Conservation (phyloP, 2,329 filamentous ascomycete species). For the Phyllosticta capitalensis region DNA sequence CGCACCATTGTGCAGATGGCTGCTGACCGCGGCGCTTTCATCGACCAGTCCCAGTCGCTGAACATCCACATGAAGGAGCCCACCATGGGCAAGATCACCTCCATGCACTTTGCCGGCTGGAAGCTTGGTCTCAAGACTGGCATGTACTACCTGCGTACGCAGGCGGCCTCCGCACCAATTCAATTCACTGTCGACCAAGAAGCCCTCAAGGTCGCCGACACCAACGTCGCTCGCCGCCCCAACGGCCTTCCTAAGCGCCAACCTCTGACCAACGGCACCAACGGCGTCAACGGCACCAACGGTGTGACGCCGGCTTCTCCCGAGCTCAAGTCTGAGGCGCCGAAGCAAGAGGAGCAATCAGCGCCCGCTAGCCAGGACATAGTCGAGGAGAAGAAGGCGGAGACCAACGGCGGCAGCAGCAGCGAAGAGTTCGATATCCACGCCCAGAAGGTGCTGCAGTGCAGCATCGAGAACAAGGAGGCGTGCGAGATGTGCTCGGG, state of each 20-base stretch:
- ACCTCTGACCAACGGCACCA: conserved; percentile 42
- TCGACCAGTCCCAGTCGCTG: conserved; percentile 96
- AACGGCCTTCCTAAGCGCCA: conserved; percentile 51
- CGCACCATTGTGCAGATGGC: conserved; percentile 95
- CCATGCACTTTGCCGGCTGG: conserved; percentile 99
- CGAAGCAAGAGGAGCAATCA: conserved; percentile 56
- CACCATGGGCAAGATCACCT: conserved; percentile 99
- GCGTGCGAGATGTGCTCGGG: conserved; percentile 96
- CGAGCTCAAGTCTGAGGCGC: conserved; percentile 50
- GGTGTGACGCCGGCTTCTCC: conserved; percentile 55
- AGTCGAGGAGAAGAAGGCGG: conserved; percentile 63
- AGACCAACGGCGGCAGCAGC: conserved; percentile 49
- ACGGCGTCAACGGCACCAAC: conserved; percentile 62
- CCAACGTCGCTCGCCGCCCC: conserved; percentile 56
- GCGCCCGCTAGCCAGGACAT: conserved; percentile 40
- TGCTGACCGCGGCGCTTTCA: conserved; percentile 94
- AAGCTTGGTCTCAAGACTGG: conserved; percentile 98
- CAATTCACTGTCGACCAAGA: conserved; percentile 99
- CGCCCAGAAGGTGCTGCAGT: conserved; percentile 80
- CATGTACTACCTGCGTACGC: conserved; percentile 99
- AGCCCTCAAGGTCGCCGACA: conserved; percentile 79
- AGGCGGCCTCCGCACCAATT: conserved; percentile 92
- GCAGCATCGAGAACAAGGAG: conserved; percentile 96
- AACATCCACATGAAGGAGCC: conserved; percentile 99
- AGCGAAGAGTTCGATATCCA: conserved; percentile 88